Evolutionary conservation across 2,329 filamentous ascomycete genomes (phyloP), one percentile per base, ranked within the genome.

Genomic region (Paradendryphiella salina): DNA sequence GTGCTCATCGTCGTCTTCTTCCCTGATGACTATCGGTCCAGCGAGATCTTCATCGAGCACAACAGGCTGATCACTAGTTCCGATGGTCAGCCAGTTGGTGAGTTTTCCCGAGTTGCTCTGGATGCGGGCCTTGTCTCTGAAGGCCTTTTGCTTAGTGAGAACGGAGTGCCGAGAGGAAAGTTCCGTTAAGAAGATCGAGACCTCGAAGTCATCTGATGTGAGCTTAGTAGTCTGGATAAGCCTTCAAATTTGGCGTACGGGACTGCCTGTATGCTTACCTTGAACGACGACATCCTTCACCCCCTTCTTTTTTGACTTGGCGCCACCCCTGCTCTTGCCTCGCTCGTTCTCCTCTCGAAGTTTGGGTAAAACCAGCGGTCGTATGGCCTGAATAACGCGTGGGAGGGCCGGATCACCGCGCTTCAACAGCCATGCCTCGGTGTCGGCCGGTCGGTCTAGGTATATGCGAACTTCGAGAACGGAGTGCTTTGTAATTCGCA

Each of bases 381-480:
- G 87, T 45, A 97, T 86, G 53, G 86, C 88, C 70, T 90, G 84
- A 52, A 99, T 91, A 63, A 97, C 86, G 58, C 87, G 87, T 32
- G 87, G 85, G 11, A 99, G 82, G 13, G 93, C 82, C 3, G 89
- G 85, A 62, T 91, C 80, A 58, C 86, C 84, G 29, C 88, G 81
- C 64, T 88, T 87, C 59, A 96, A 82, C 14, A 99, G 83, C 85
- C 95, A 96, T 67, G 87, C 86, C 59, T 90, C 84, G 18, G 85
- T 84, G 54, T 96, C 84, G 10, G 87, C 84, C 0, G 94, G 94
- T 64, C 93, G 92, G 59, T 97, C 93, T 38, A 96, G 85, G 74
- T 97, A 97, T 61, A 99, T 94, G 59, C 92, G 91, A 59, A 90
- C 91, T 80, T 99, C 94, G n/a, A 99, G 82, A 26, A 96, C 91